These are phyloP conservation scores for Ophiostoma himal-ulmi DNA, from an alignment of 2,329 filamentous ascomycete species.

Conservation along the genomic window DNA sequence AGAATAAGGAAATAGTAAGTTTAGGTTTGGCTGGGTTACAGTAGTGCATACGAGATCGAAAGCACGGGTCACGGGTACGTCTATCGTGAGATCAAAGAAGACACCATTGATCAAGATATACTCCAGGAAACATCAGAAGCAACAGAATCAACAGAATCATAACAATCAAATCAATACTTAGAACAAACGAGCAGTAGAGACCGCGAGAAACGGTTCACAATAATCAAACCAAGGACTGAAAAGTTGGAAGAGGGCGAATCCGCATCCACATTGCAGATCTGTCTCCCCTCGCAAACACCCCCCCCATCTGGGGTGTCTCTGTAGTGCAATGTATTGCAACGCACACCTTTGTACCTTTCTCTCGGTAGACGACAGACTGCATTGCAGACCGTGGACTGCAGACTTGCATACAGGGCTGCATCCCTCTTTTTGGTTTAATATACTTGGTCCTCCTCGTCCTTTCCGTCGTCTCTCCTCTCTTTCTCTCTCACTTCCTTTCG, in stretches of 20 bases:
- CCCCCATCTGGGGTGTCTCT: neutral
- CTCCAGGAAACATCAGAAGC: neutral
- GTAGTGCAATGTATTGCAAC: neutral
- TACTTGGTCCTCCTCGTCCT: conserved; percentile 3
- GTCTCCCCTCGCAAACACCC: neutral
- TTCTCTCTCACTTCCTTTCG: conserved; percentile 12
- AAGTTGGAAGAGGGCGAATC: conserved; percentile 6
- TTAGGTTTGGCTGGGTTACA: neutral
- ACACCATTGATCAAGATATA: neutral
- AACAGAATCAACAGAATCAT: neutral
- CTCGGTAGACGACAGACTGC: neutral
- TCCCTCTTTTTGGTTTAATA: conserved; percentile 3
- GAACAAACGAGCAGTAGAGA: neutral
- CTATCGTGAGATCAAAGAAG: neutral
- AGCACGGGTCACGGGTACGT: neutral
- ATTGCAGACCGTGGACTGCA: neutral
- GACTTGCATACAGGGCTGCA: neutral
- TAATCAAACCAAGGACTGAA: neutral
- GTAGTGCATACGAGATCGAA: neutral
- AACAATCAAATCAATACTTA: neutral
- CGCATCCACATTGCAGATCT: conserved; percentile 4
- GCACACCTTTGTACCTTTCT: neutral
- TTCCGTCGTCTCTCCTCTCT: conserved; percentile 1
- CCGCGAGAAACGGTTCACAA: neutral
- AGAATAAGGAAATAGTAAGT: neutral